These are phyloP conservation scores for Vitis amurensis DNA, from an alignment of 164 flowering plant species.

Conservation along the genomic window DNA sequence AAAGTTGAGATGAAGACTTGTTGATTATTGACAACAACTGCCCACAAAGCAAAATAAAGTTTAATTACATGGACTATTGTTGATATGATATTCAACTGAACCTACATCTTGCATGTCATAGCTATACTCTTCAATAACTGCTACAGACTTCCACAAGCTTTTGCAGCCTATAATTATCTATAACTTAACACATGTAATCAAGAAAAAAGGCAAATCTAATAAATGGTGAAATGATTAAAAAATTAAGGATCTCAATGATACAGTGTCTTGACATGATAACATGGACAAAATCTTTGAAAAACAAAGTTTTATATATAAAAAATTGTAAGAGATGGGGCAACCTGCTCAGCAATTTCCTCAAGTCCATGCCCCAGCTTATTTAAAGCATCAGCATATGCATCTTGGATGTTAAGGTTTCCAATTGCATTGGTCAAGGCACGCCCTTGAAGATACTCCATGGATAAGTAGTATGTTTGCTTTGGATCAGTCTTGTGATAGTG, in stretches of 20 bases:
- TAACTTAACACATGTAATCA: neutral
- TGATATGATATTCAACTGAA: neutral
- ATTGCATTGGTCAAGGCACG: slow-evolving; percentile 89
- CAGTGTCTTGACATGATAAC: neutral
- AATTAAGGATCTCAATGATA: neutral
- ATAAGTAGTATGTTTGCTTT: slow-evolving; percentile 90
- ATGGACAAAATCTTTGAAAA: neutral
- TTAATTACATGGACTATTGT: neutral
- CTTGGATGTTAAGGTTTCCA: slow-evolving; percentile 71
- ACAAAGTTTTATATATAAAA: neutral
- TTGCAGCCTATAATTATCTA: too few species aligned
- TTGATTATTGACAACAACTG: neutral
- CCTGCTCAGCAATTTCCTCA: slow-evolving; percentile 86
- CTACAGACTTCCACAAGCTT: too few species aligned
- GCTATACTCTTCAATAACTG: too few species aligned
- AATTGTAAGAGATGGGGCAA: slow-evolving; percentile 8
- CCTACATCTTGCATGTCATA: neutral
- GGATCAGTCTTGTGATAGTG: slow-evolving; percentile 87
- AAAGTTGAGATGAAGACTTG: too few species aligned
- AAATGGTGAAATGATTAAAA: too few species aligned
- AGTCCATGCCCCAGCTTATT: slow-evolving; percentile 84
- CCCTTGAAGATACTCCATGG: slow-evolving; percentile 99
- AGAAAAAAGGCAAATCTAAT: neutral
- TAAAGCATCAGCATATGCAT: slow-evolving; percentile 82
- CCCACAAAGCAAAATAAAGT: neutral